Evolutionary conservation across 768 basidiomycete genomes (phyloP).

Genomic region (Russula sp.): DNA sequence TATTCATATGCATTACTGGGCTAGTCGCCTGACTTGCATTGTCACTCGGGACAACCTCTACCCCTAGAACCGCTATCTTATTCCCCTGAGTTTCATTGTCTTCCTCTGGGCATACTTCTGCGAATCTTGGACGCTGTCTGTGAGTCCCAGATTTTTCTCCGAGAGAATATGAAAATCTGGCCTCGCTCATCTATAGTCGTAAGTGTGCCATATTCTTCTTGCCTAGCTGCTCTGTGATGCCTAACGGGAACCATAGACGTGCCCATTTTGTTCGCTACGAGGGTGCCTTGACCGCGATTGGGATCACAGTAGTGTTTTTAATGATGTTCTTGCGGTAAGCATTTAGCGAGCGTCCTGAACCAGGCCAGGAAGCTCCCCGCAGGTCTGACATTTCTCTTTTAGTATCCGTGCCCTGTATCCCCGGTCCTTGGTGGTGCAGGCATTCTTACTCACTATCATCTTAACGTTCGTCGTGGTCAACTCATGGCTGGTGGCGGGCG

Average conservation of each 20-base stretch:
- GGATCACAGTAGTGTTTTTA: conserved; percentile 42
- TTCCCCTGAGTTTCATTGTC: conserved; percentile 53
- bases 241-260: conserved; percentile 9
- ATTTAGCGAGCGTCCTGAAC: background rate
- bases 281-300: conserved; percentile 43
- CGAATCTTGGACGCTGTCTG: conserved; percentile 17
- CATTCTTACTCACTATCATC: conserved; percentile 31
- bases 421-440: conserved; percentile 22
- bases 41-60: background rate
- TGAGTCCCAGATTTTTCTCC: conserved; percentile 3
- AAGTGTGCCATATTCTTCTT: background rate
- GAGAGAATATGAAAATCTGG: no score
- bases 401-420: conserved; percentile 30
- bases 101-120: conserved; percentile 35
- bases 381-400: background rate
- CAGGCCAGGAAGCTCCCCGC: background rate
- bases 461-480: conserved; percentile 38
- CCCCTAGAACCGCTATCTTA: conserved; percentile 54
- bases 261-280: conserved; percentile 29
- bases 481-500: conserved; percentile 46
- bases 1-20: no score
- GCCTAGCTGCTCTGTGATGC: background rate
- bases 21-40: no score
- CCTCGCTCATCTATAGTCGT: background rate
- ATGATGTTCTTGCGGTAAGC: conserved; percentile 53